Percentiles rank a stretch among this genome's conserved stretches.
Conservation (phyloP, 1,284 basidiomycete genomes). For the Cryptococcus sp. region DNA sequence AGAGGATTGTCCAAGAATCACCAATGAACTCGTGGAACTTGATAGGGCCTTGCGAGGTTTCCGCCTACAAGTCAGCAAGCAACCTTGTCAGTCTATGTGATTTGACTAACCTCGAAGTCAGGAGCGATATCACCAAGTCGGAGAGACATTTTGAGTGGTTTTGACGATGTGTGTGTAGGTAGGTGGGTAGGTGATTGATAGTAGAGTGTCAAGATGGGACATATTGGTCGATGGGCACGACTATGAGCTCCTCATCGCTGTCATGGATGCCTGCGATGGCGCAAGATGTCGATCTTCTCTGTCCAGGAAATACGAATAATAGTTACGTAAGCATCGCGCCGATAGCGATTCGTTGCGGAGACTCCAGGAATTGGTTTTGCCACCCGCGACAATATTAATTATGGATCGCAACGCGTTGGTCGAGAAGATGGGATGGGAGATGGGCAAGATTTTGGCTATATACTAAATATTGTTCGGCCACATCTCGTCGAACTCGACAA, state of each 20-base stretch:
- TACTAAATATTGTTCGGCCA: too few relatives aligned
- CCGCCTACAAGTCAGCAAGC: slow-evolving; percentile 67
- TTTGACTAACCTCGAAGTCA: slow-evolving; percentile 28
- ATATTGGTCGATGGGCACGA: too few relatives aligned
- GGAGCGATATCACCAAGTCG: slow-evolving; percentile 43
- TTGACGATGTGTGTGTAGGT: neutral
- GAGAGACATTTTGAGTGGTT: slow-evolving; percentile 31
- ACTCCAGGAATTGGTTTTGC: too few relatives aligned
- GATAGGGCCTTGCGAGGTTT: slow-evolving; percentile 50
- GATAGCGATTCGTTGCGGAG: too few relatives aligned
- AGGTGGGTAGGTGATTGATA: slow-evolving; percentile 2
- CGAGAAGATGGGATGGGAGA: too few relatives aligned
- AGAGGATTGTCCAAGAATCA: slow-evolving; percentile 82
- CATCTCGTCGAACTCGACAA: too few relatives aligned
- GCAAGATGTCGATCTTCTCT: neutral
- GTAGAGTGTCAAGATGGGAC: neutral
- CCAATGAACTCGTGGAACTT: slow-evolving; percentile 88
- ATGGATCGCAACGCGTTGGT: too few relatives aligned
- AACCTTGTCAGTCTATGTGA: neutral
- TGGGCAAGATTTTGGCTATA: too few relatives aligned
- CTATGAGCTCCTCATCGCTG: neutral
- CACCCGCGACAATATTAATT: too few relatives aligned
- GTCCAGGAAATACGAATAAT: neutral
- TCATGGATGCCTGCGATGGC: neutral
- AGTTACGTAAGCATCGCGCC: too few relatives aligned